Conservation (phyloP, 352 stramenopile genomes). For the Globisporangium polare region DNA sequence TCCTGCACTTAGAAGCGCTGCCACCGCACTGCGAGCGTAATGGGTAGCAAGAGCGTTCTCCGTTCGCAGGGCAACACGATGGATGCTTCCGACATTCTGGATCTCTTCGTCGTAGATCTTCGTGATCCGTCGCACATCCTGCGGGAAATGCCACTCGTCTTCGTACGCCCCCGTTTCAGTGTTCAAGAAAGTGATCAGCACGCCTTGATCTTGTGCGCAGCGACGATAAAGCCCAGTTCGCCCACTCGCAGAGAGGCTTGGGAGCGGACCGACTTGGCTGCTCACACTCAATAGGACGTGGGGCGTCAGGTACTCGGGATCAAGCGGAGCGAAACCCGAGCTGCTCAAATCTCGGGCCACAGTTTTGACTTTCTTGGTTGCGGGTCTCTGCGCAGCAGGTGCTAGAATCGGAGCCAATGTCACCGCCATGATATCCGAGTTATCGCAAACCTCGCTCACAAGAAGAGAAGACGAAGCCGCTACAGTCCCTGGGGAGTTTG, state of each 20-base stretch:
- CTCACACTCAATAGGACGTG: conserved; percentile 82
- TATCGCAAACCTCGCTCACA: conserved; percentile 23
- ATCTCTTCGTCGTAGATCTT: conserved; percentile 80
- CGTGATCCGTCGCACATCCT: conserved; percentile 71
- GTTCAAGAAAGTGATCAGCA: conserved; percentile 83
- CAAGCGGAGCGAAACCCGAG: conserved; percentile 57
- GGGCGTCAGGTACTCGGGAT: conserved; percentile 64
- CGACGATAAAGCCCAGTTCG: conserved; percentile 67
- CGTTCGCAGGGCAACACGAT: conserved; percentile 66
- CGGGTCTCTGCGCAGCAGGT: conserved; percentile 24
- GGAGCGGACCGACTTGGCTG: conserved; percentile 60
- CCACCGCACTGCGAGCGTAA: conserved; percentile 66
- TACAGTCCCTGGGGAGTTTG: conserved; percentile 9
- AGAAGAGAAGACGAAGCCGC: conserved; percentile 8
- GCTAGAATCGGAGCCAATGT: conserved; percentile 80
- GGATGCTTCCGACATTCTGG: conserved; percentile 63
- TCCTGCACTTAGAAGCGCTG: conserved; percentile 27
- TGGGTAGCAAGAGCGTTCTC: conserved; percentile 81
- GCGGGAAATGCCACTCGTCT: conserved; percentile 74
- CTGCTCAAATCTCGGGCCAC: conserved; percentile 19
- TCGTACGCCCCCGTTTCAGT: conserved; percentile 84
- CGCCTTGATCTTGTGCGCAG: conserved; percentile 49
- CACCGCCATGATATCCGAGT: conserved; percentile 70
- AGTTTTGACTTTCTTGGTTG: conserved; percentile 7
- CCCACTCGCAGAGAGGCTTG: conserved; percentile 56